Conservation (phyloP, 73 alveolate species). For the Tetrahymena malaccensis region DNA sequence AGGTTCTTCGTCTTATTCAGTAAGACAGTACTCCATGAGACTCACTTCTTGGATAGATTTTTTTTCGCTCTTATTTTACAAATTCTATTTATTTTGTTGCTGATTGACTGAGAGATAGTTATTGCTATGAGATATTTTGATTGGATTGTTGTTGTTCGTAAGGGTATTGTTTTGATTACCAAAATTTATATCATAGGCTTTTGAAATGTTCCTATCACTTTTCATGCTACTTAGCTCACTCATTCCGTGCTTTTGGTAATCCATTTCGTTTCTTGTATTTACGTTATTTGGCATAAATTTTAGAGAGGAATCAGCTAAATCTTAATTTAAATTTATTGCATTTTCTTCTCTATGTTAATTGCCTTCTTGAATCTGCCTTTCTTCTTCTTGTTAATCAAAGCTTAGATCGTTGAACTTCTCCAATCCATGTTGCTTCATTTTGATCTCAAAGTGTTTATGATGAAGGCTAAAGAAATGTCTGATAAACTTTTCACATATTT, state of each 20-base stretch:
- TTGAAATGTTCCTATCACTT: neutral
- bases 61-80: neutral
- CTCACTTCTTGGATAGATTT: neutral
- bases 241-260: neutral
- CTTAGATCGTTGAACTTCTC: neutral
- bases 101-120: neutral
- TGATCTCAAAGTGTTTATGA: neutral
- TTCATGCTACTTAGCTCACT: neutral
- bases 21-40: neutral
- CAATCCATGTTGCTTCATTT: neutral
- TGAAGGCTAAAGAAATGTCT: neutral
- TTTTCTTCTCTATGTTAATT: neutral
- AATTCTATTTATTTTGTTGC: neutral
- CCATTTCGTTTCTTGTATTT: neutral
- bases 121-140: neutral
- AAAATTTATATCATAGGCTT: neutral
- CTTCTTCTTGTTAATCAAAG: neutral
- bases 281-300: neutral
- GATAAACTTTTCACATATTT: neutral
- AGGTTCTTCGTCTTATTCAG: neutral
- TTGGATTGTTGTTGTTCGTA: neutral
- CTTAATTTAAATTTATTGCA: neutral
- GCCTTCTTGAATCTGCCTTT: neutral
- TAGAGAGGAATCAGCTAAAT: neutral
- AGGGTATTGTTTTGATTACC: neutral